Evolutionary conservation across 805 yeast species (phyloP), one percentile per base, ranked within the genome.

Genomic region (Cyberlindnera maritima): DNA sequence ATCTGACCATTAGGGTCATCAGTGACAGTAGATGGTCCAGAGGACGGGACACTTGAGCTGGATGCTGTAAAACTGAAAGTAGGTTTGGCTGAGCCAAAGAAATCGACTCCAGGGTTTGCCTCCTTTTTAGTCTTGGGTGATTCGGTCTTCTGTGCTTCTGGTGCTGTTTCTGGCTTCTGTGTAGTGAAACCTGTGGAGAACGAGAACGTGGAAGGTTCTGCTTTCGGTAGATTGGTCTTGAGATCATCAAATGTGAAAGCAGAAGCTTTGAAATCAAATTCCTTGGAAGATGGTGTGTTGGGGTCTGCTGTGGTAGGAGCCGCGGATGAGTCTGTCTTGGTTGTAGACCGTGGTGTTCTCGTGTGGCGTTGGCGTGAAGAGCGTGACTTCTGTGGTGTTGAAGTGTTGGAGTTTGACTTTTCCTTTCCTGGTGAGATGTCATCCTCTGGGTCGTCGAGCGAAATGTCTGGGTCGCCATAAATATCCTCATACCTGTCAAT

Each of bases 241-340:
- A 46, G 23, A 2, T 46, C 41, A 29, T 36, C 45, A 26, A 46
- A 46, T 14, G n/a, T 18, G 45, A 46, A 46, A 12, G 29, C n/a
- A 5, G 36, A 25, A 4, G 43, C 10, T 11, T 35, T 29, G 33
- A 44, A 39, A 21, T 44, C 21, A 25, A 44, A 44, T 7, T 39
- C 29, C 2, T 13, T 29, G 10, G 40, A 25, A 18, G 41, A 43
- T 43, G 41, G 33, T 7, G 29, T 32, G 12, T 32, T 19, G 8
- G 21, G 18, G 15, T 19, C 15, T 5, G 11, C 13, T 25, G 25
- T 26, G 4, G 32, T 20, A 3, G 41, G 14, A 36, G 41, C 18
- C 6, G 26, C 14, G 7, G 43, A 10, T n/a, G 21, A n/a, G 15
- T 19, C 21, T 23, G n/a, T 3, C 9, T 18, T 12, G 9, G 37